Evolutionary conservation across 257 asterid genomes (phyloP).

Genomic region (Capsicum pubescens): DNA sequence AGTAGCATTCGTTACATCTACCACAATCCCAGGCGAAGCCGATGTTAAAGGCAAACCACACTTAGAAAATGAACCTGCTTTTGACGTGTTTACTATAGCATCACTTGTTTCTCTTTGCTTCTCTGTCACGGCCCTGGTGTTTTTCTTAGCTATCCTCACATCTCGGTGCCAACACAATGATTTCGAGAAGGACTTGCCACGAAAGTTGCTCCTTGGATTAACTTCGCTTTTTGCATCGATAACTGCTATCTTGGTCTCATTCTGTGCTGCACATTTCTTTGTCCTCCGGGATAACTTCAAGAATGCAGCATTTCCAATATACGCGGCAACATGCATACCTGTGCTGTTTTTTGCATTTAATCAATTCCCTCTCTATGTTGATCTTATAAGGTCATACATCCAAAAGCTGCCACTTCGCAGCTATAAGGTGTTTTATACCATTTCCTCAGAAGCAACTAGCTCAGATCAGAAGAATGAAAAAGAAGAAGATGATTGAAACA

Average conservation of each 20-base stretch:
- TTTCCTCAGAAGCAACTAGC: neutral
- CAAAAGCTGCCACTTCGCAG: constrained; percentile 49
- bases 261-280: constrained; percentile 66
- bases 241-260: constrained; percentile 54
- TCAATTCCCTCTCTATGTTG: constrained; percentile 59
- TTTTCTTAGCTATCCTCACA: constrained; percentile 61
- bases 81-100: constrained; percentile 48
- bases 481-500: neutral
- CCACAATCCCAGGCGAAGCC: constrained; percentile 62
- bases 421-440: constrained; percentile 35
- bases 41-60: constrained; percentile 48
- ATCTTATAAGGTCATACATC: constrained; percentile 51
- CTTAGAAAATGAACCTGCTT: constrained; percentile 33
- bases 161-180: constrained; percentile 55
- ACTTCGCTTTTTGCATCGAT: constrained; percentile 52
- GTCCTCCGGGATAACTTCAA: constrained; percentile 41
- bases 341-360: constrained; percentile 47
- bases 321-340: constrained; percentile 48
- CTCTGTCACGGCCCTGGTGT: constrained; percentile 61
- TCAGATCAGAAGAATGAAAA: constrained; percentile 14
- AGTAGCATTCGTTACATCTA: constrained; percentile 60
- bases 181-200: constrained; percentile 49
- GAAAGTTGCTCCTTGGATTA: constrained; percentile 56
- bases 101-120: constrained; percentile 60
- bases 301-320: constrained; percentile 47